Percentiles rank a stretch among this genome's conserved stretches.
Evolutionary conservation across 2,329 filamentous ascomycete genomes (phyloP).

Genomic region (Passalora sequoiae): DNA sequence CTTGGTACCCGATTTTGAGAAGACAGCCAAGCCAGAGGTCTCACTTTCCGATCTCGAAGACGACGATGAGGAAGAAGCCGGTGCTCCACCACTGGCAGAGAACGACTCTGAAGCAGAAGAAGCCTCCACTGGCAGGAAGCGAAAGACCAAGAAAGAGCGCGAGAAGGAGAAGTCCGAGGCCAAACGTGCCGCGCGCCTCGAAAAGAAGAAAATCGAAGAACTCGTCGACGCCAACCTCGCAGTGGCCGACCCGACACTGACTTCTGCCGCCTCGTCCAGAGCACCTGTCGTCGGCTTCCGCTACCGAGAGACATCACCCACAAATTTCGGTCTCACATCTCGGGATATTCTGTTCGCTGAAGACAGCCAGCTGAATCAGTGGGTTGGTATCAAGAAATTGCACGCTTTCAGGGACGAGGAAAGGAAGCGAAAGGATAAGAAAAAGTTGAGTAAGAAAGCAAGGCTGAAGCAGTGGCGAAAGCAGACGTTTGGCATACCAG

Average conservation of each 20-base stretch:
- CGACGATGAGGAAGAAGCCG: conserved; percentile 35
- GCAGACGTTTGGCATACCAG: conserved; percentile 60
- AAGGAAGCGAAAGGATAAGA: conserved; percentile 85
- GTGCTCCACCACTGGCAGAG: conserved; percentile 30
- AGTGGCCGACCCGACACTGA: conserved; percentile 60
- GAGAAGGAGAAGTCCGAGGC: conserved; percentile 46
- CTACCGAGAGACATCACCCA: conserved; percentile 90
- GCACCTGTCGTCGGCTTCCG: conserved; percentile 61
- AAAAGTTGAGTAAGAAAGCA: conserved; percentile 87
- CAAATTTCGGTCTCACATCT: conserved; percentile 81
- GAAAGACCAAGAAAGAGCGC: conserved; percentile 40
- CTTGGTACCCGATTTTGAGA: conserved; percentile 78
- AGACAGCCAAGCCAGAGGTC: conserved; percentile 50
- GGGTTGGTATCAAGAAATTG: conserved; percentile 89
- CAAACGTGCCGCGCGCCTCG: conserved; percentile 70
- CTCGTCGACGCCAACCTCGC: conserved; percentile 78
- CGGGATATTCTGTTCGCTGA: conserved; percentile 87
- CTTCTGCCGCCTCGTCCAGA: conserved; percentile 38
- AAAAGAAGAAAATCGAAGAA: conserved; percentile 77
- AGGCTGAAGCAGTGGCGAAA: conserved; percentile 79
- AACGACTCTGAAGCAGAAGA: conserved; percentile 43
- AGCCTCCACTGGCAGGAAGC: conserved; percentile 38
- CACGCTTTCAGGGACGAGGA: conserved; percentile 81
- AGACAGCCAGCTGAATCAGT: conserved; percentile 81
- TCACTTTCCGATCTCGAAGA: conserved; percentile 53